Evolutionary conservation across 176 grass and related monocot species (phyloP).

Genomic region (Cenchrus fungigraminus): DNA sequence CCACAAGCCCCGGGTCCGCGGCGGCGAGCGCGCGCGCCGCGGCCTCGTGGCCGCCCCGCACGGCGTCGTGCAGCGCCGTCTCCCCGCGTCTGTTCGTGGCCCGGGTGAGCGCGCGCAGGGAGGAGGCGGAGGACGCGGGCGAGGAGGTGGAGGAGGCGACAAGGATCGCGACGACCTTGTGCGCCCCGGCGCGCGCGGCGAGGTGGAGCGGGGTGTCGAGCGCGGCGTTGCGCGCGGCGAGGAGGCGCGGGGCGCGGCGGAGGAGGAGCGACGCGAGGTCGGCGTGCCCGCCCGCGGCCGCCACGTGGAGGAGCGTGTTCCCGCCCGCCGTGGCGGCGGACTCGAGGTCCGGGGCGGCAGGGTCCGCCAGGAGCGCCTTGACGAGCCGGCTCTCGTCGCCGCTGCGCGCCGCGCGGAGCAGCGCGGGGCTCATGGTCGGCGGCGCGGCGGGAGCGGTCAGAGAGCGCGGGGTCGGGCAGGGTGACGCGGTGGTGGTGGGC

Average conservation of each 20-base stretch:
- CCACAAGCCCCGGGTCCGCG: constrained; percentile 42
- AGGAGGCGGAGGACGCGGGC: background rate
- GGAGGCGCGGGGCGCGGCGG: constrained; percentile 53
- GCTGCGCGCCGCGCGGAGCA: constrained; percentile 49
- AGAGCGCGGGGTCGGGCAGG: constrained; percentile 42
- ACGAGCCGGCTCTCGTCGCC: constrained; percentile 59
- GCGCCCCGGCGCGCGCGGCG: constrained; percentile 48
- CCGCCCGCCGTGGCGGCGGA: constrained; percentile 42
- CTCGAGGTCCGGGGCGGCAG: constrained; percentile 46
- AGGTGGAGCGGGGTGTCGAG: constrained; percentile 65
- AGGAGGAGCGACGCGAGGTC: constrained; percentile 44
- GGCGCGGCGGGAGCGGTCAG: background rate
- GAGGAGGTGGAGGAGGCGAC: background rate
- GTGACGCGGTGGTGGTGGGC: constrained; percentile 32
- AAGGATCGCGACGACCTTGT: constrained; percentile 45
- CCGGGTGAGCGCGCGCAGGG: constrained; percentile 30
- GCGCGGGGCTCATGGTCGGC: constrained; percentile 37
- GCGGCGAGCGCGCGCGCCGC: constrained; percentile 40
- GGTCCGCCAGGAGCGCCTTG: constrained; percentile 60
- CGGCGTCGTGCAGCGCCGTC: constrained; percentile 67
- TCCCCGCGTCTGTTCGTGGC: constrained; percentile 56
- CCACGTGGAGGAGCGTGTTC: constrained; percentile 57
- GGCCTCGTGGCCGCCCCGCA: constrained; percentile 45
- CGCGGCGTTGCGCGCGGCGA: constrained; percentile 48
- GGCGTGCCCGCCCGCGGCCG: constrained; percentile 25